Base-by-base conservation (phyloP, 2,329 filamentous ascomycete species). In the Hypomyces rosellus region DNA sequence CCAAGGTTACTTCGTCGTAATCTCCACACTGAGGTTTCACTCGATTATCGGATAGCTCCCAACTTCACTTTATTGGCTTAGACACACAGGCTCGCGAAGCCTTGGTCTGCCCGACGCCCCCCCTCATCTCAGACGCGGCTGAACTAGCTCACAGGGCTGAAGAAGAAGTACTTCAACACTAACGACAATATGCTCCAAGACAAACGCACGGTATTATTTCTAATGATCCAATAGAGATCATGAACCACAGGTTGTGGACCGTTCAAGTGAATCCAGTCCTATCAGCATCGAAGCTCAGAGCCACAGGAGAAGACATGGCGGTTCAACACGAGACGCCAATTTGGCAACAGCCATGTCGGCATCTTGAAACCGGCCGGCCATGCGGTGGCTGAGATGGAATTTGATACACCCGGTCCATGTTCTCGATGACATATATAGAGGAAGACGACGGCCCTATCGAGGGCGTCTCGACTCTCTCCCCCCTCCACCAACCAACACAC, bases 141-240 rank as follows among this genome's bases (percentile, higher is more conserved):
- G 50, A 52, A 34, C 40, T 52, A 52, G 50, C 25, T 37, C 43
- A 37, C 46, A 52, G 41, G 46, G 46, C 50, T 49, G 46, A 45
- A 51, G n/a, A 34, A 44, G n/a, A 30, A 15, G 42, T 40, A 25
- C 46, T 40, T 39, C 22, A 16, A 39, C 45, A 40, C 45, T 51
- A 51, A 45, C 43, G 25, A 12, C 20, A 25, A 36, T 44, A 20
- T 30, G 33, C 33, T 44, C 40, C 34, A 47, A 13, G 39, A 41
- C 18, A 30, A 30, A 30, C 25, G 25, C 25, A 30, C 25, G 25
- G 39, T 15, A 16, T 5, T 18, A 13, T 16, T 41, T 16, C 39
- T 18, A 13, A 20, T 18, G 12, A 41, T 41, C 39, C 39, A 41
- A 41, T 41, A 30, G 25, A 30, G 25, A 30, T 30, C 25, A 6